Conservation (phyloP, 768 basidiomycete genomes). For the Agaricus blazei region DNA sequence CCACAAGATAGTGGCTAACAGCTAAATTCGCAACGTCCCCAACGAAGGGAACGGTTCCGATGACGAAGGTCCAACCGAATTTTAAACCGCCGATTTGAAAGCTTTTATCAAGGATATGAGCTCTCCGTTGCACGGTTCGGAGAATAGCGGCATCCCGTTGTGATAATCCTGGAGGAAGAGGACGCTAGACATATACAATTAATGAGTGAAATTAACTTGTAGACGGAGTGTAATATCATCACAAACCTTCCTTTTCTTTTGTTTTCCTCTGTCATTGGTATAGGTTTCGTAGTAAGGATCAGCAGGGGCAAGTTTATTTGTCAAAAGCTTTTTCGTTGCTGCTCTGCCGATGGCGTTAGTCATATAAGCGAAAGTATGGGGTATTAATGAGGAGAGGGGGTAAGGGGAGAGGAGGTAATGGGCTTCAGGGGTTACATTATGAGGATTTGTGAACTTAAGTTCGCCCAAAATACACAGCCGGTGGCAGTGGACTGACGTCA, state of each 20-base stretch:
- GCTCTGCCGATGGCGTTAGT: slow-evolving; percentile 33
- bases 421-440: too few relatives aligned
- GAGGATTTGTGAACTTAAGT: too few relatives aligned
- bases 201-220: background rate
- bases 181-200: slow-evolving; percentile 38
- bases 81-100: slow-evolving; percentile 75
- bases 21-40: slow-evolving; percentile 61
- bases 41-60: slow-evolving; percentile 66
- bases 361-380: slow-evolving; percentile 14
- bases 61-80: slow-evolving; percentile 85
- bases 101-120: slow-evolving; percentile 85
- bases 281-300: slow-evolving; percentile 75
- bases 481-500: too few relatives aligned
- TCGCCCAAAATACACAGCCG: too few relatives aligned
- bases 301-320: slow-evolving; percentile 55
- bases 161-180: slow-evolving; percentile 71
- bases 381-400: background rate
- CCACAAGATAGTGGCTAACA: slow-evolving; percentile 73
- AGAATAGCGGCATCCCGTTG: slow-evolving; percentile 71
- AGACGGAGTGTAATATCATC: background rate
- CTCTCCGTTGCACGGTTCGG: slow-evolving; percentile 67
- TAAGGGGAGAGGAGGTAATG: background rate
- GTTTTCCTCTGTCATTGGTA: slow-evolving; percentile 48
- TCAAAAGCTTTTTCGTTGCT: slow-evolving; percentile 55
- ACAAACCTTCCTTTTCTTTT: slow-evolving; percentile 53